A percentile compares a stretch with the other conserved stretches of the same genome.
Conservation (phyloP, 176 grass and related monocot genomes). For the Avena atlantica region DNA sequence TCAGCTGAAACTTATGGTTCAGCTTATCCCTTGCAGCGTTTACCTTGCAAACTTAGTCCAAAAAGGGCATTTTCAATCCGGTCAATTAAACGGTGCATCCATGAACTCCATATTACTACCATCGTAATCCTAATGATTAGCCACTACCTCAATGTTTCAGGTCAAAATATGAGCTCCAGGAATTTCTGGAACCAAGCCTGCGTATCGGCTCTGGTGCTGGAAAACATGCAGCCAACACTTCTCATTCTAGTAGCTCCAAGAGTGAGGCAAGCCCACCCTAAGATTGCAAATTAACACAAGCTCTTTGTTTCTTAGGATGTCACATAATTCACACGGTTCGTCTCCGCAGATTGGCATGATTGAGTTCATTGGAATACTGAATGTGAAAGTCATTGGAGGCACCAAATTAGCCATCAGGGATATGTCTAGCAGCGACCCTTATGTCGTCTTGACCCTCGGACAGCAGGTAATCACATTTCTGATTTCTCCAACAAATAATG, state of each 20-base stretch:
- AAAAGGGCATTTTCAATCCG: background rate
- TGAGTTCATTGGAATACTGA: conserved; percentile 75
- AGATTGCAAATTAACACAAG: background rate
- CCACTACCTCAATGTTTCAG: conserved; percentile 35
- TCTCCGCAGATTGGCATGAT: conserved; percentile 52
- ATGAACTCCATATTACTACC: background rate
- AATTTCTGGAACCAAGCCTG: conserved; percentile 84
- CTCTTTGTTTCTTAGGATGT: background rate
- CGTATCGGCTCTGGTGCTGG: conserved; percentile 58
- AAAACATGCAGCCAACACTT: conserved; percentile 38
- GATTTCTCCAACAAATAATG: background rate
- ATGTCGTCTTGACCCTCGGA: conserved; percentile 70
- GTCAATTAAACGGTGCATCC: background rate
- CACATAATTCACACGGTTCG: background rate
- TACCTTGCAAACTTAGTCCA: background rate
- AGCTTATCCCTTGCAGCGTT: conserved; percentile 14
- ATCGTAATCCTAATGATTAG: background rate
- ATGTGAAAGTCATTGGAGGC: conserved; percentile 75
- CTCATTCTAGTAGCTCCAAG: conserved; percentile 58
- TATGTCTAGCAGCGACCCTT: conserved; percentile 80
- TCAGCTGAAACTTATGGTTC: background rate
- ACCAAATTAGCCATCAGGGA: conserved; percentile 78
- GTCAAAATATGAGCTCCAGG: conserved; percentile 84
- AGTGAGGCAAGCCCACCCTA: conserved; percentile 42
- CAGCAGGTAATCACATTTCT: conserved; percentile 53